These are phyloP conservation scores for Cladorrhinum sp. DNA, from an alignment of 2,329 filamentous ascomycete genomes.

Conservation along the genomic window DNA sequence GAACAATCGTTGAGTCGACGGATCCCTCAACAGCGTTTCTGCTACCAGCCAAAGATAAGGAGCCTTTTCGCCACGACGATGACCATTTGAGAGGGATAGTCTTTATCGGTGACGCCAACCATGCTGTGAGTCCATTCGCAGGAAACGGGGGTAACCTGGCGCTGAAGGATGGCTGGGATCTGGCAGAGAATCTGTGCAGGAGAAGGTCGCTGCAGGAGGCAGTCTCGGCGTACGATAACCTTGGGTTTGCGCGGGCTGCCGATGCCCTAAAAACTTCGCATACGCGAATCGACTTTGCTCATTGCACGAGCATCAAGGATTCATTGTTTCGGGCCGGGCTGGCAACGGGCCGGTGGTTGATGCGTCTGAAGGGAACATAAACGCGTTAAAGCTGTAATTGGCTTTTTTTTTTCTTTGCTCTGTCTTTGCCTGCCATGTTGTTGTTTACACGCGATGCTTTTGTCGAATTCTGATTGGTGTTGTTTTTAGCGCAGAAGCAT, in stretches of 20 bases:
- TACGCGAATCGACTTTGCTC: slow-evolving; percentile 10
- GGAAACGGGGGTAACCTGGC: slow-evolving; percentile 49
- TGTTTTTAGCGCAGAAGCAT: not conserved
- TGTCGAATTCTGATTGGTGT: not conserved
- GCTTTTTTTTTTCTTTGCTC: not conserved
- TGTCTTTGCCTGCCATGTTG: not conserved
- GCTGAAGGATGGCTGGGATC: slow-evolving; percentile 45
- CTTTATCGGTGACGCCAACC: slow-evolving; percentile 50
- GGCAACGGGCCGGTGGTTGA: slow-evolving; percentile 8
- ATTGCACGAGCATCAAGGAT: slow-evolving; percentile 13
- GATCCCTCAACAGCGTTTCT: slow-evolving; percentile 37
- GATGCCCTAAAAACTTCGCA: slow-evolving; percentile 13
- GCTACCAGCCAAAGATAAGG: slow-evolving; percentile 44
- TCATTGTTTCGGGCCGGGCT: slow-evolving; percentile 12
- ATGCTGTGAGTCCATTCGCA: slow-evolving; percentile 48
- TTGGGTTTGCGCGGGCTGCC: slow-evolving; percentile 6
- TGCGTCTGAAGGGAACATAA: slow-evolving; percentile 9
- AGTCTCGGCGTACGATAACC: not conserved
- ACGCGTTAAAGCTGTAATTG: not conserved
- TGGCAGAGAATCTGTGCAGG: slow-evolving; percentile 34
- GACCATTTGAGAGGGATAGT: slow-evolving; percentile 31
- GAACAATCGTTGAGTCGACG: slow-evolving; percentile 38
- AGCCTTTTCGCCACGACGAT: slow-evolving; percentile 39
- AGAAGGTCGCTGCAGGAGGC: not conserved
- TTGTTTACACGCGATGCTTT: not conserved